phyloP scores from a whole-genome alignment of 2,329 filamentous ascomycete species.

The Leptographium flavum region DNA sequence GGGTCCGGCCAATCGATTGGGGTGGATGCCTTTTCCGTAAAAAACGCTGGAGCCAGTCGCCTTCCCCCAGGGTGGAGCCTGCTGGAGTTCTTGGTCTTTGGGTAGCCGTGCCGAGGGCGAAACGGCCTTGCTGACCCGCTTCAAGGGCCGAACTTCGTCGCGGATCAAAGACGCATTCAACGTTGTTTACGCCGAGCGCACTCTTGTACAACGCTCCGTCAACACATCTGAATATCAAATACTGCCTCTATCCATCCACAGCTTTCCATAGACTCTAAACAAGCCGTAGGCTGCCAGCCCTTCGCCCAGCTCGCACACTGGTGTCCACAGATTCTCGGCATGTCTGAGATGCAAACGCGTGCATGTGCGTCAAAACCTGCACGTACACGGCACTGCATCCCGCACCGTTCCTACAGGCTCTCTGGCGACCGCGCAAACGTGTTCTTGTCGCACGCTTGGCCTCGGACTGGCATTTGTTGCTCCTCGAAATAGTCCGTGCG shows the following conservation, averaged over 20 bases:
- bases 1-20: not conserved
- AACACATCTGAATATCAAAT: no score
- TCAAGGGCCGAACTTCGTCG: not conserved
- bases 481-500: not conserved
- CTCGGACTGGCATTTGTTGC: no score
- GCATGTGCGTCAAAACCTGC: no score
- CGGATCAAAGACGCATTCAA: not conserved
- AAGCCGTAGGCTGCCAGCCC: not conserved
- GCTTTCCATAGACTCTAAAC: slow-evolving; percentile 9
- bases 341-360: not conserved
- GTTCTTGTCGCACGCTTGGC: no score
- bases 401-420: no score
- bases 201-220: no score
- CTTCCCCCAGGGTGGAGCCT: not conserved
- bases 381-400: no score
- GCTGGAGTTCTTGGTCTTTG: not conserved
- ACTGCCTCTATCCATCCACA: not conserved
- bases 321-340: not conserved
- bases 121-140: slow-evolving; percentile 5
- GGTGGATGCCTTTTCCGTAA: not conserved
- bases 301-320: no score
- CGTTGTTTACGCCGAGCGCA: not conserved
- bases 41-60: not conserved
- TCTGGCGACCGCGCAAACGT: no score
- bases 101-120: slow-evolving; percentile 7